Base-by-base conservation (phyloP, 1,139 yeast species). In the Kodamaea suecica region DNA sequence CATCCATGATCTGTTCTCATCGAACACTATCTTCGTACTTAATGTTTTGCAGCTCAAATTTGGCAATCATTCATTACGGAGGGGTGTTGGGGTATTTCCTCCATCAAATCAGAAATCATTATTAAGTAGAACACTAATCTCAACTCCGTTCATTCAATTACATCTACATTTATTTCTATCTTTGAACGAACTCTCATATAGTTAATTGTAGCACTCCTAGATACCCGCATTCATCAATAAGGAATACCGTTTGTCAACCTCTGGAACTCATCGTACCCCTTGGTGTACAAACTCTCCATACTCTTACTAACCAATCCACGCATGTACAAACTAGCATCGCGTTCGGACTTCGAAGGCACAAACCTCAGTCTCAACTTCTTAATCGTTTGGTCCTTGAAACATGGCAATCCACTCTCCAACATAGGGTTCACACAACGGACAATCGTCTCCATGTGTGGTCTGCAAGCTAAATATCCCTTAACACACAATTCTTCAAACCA, bases 211-310 rank as follows among this genome's bases (percentile, higher is more conserved):
- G n/a, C n/a, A n/a, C n/a, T n/a, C n/a, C n/a, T n/a, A n/a, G n/a
- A n/a, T n/a, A n/a, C n/a, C n/a, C n/a, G n/a, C n/a, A n/a, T 11
- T 26, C 17, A 5, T 23, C 66, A 87, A 53, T 88, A 90, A 12
- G 97, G 97, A 59, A 92, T 92, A 42, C 98, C 98, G 55, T 92
- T 92, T 30, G 98, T 92, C 45, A 92, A 57, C 52, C 95, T 74
- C 63, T 94, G 99, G 78, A 94, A 94, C 64, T 90, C 97, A 57
- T 94, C 99, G 58, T 94, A 94, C 15, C 97, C 97, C 59, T 83
- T 84, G 28, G 98, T 92, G 54, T 82, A 87, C 52, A 79, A 66
- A 62, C 95, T 84, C 58, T 90, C 97, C 65, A 80, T 84, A 41
- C 95, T 81, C 65, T 83, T 84, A 46, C 70, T 73, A 42, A 94